Base-by-base conservation (phyloP, 2,329 filamentous ascomycete genomes). In the Stagonosporopsis rhizophila region DNA sequence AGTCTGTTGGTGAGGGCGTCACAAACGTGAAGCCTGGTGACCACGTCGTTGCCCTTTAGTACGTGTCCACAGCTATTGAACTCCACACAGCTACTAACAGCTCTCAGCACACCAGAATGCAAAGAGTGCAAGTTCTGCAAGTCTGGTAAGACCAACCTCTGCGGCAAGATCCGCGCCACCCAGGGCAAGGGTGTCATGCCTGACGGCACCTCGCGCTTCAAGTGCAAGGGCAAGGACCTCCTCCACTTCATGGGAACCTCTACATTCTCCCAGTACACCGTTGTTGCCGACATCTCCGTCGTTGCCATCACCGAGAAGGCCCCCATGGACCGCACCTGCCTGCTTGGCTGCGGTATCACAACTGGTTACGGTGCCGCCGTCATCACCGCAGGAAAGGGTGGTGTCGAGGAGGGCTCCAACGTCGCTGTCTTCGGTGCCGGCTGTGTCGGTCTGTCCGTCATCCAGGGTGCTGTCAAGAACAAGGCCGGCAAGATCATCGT, bases 171-270 rank as follows among this genome's bases (percentile, higher is more conserved):
- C 79, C 89, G 95, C 71, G 91, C 92, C 41, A 98, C 95, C 40
- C 95, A 99, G 82, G 95, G 95, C 71, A 90, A 88, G 79, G 95
- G 95, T 74, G 87, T 97, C 68, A 96, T 99, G 93, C 95, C 95
- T 55, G 95, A 99, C 78, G 94, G 94, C 71, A 98, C 94, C 65
- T 89, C 90, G 55, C 90, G 95, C 71, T 97, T 98, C 87, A 91
- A 86, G 80, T 92, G 89, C 85, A 95, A 94, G 79, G 95, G 95
- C 79, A 89, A 97, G 82, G 90, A 96, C 70, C 85, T 99, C 60
- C 87, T 98, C 56, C 95, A 98, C 83, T 99, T 98, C 83, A 99
- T 99, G 95, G 95, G 95, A 72, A 96, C 92, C 53, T 97, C 93
- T 34, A 99, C 95, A 69, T 99, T 99, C 84, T 96, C 92, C 28